Conservation (phyloP, 1,284 basidiomycete species). For the Ustilago shanxiensis region DNA sequence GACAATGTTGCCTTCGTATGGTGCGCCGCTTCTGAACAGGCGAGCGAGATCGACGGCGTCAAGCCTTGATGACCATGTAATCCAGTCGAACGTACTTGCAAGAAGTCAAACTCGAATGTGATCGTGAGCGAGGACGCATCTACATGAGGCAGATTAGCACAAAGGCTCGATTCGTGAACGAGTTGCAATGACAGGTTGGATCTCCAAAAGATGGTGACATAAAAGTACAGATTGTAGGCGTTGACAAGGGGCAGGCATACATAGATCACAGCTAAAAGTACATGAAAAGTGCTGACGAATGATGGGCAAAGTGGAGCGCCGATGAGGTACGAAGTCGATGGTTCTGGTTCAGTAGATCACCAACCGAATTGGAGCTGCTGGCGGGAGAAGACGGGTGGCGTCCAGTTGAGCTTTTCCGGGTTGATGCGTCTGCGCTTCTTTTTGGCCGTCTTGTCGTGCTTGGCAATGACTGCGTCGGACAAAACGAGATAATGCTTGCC, state of each 20-base stretch:
- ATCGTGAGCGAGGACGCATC: background rate
- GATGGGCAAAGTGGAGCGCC: too few relatives aligned
- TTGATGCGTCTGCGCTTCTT: constrained; percentile 86
- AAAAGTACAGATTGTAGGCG: background rate
- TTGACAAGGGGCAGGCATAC: too few relatives aligned
- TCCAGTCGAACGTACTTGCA: background rate
- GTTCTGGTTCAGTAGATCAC: constrained; percentile 19
- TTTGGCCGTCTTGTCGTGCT: constrained; percentile 84
- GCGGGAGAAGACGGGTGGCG: constrained; percentile 75
- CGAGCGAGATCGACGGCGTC: constrained; percentile 54
- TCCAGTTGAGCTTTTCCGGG: constrained; percentile 86
- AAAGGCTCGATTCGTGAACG: background rate
- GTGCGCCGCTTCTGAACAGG: constrained; percentile 18
- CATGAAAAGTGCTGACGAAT: background rate
- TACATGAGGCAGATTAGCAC: background rate
- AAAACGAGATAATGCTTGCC: constrained; percentile 94
- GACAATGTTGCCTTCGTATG: background rate
- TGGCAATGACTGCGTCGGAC: constrained; percentile 89
- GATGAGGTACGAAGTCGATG: background rate
- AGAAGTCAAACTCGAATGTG: background rate
- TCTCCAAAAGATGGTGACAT: background rate
- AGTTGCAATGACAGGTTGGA: background rate
- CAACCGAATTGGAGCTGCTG: constrained; percentile 67
- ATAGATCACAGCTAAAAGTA: constrained; percentile 12
- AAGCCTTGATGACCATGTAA: constrained; percentile 35